Conservation (phyloP, 148 eudicot genomes). For the Chenopodium album region DNA sequence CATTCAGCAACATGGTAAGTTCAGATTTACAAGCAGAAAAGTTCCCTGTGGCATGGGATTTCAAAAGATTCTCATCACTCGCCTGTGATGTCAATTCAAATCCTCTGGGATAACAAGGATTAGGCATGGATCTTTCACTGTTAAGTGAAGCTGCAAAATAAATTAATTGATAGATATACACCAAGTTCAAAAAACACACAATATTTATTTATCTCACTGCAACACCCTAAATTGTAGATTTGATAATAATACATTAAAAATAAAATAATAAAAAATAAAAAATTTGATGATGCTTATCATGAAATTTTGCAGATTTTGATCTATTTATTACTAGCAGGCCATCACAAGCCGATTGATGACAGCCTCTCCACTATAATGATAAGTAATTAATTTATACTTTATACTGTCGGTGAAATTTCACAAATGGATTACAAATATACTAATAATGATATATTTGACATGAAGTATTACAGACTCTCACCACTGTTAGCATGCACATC, state of each 20-base stretch:
- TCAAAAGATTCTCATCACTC: conserved; percentile 28
- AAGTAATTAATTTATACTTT: not conserved
- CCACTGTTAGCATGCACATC: not conserved
- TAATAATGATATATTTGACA: not conserved
- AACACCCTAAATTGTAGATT: not conserved
- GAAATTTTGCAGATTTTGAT: too few species aligned
- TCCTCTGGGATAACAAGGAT: conserved; percentile 43
- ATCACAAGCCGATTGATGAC: not conserved
- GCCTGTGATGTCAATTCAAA: conserved; percentile 29
- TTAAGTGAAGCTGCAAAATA: conserved; percentile 28
- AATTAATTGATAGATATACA: not conserved
- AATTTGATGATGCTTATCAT: not conserved
- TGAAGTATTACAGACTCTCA: not conserved
- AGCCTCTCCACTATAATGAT: not conserved
- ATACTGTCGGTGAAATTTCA: not conserved
- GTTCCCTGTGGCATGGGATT: conserved; percentile 31
- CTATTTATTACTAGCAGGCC: not conserved
- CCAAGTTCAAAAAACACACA: not conserved
- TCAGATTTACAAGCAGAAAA: conserved; percentile 44
- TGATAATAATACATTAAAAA: not conserved
- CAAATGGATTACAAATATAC: too few species aligned
- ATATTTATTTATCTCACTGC: not conserved
- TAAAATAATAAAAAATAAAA: not conserved
- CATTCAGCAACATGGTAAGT: conserved; percentile 31
- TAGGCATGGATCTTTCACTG: conserved; percentile 21